Conservation (phyloP, 2,329 filamentous ascomycete genomes). For the Scedosporium aurantiacum region DNA sequence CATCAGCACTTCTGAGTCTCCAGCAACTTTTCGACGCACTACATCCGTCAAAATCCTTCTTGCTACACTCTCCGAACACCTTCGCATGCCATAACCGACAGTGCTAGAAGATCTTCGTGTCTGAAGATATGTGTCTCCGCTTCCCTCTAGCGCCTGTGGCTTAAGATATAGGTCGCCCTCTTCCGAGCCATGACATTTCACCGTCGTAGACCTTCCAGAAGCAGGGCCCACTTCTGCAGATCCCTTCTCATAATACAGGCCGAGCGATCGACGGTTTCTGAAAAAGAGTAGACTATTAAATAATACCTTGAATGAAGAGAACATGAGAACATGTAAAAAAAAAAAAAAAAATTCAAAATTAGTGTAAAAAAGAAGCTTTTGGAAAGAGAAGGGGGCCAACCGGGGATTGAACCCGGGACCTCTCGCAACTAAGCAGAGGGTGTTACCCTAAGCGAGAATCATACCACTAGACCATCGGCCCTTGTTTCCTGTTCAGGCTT, state of each 20-base stretch:
- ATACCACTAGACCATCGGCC: conserved; percentile 51
- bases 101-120: not conserved
- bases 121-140: not conserved
- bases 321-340: no score
- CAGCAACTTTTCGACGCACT: not conserved
- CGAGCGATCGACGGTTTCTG: conserved; percentile 18
- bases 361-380: no score
- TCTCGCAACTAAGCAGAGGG: not conserved
- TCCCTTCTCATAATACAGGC: conserved; percentile 18
- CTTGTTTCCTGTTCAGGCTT: not conserved
- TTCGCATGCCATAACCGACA: not conserved
- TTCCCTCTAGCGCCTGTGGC: not conserved
- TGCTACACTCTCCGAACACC: not conserved
- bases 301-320: no score
- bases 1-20: no score
- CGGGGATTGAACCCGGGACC: not conserved
- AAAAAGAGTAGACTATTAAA: no score
- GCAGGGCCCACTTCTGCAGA: conserved; percentile 6
- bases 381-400: not conserved
- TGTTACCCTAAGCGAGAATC: conserved; percentile 56
- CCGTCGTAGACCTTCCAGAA: no score
- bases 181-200: not conserved
- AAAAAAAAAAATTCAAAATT: no score
- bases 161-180: not conserved
- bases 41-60: not conserved